A percentile compares a stretch with the other conserved stretches of the same genome.
Conservation (phyloP, 2,329 filamentous ascomycete genomes). For the Xylaria sp. region DNA sequence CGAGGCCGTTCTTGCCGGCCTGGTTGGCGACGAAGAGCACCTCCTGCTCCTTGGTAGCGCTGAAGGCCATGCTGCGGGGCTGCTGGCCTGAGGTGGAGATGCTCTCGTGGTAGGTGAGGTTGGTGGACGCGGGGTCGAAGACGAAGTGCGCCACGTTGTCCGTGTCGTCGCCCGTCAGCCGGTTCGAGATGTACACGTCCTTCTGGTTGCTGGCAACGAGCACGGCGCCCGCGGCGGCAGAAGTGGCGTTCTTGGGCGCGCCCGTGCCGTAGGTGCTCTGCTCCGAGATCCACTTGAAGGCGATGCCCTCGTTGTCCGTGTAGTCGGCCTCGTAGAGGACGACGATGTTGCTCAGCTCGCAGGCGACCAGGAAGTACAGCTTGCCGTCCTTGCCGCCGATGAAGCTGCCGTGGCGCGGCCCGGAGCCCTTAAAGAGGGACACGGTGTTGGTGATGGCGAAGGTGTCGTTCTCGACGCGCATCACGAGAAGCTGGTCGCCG, state of each 20-base stretch:
- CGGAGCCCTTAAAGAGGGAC: slow-evolving; percentile 54
- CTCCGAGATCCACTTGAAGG: slow-evolving; percentile 52
- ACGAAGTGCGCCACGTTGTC: slow-evolving; percentile 63
- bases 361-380: slow-evolving; percentile 60
- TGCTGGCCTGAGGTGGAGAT: slow-evolving; percentile 45
- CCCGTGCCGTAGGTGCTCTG: slow-evolving; percentile 56
- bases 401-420: slow-evolving; percentile 64
- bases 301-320: slow-evolving; percentile 48
- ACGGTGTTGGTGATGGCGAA: slow-evolving; percentile 54
- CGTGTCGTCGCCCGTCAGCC: slow-evolving; percentile 57
- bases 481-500: slow-evolving; percentile 59
- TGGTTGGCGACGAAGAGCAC: slow-evolving; percentile 62
- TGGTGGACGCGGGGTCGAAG: slow-evolving; percentile 33
- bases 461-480: slow-evolving; percentile 57
- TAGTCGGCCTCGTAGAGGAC: slow-evolving; percentile 58
- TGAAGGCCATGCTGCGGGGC: slow-evolving; percentile 62
- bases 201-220: slow-evolving; percentile 55
- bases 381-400: slow-evolving; percentile 50
- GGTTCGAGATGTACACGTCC: slow-evolving; percentile 64
- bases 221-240: slow-evolving; percentile 60
- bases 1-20: slow-evolving; percentile 54
- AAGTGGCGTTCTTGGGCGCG: slow-evolving; percentile 51
- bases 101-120: slow-evolving; percentile 41
- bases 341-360: slow-evolving; percentile 60
- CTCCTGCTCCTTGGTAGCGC: slow-evolving; percentile 47